Evolutionary conservation across 352 stramenopile genomes (phyloP), one percentile per base, ranked within the genome.

Genomic region (Pythium brachiatum): DNA sequence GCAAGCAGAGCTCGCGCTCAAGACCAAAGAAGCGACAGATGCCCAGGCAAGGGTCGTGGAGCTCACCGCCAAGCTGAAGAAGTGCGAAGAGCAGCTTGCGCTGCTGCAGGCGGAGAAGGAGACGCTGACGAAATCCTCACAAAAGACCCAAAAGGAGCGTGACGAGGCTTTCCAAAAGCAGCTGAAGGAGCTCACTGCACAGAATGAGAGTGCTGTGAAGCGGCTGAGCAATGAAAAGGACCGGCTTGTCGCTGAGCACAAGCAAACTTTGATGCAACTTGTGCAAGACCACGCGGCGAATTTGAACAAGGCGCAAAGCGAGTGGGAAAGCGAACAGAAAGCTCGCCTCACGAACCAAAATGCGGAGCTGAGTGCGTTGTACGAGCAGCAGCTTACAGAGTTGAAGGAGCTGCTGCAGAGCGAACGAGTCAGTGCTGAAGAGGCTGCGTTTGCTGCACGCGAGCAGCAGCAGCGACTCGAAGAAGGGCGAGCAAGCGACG

Each of bases 81-180:
- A 69, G 7, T 69, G 56, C 6, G 64, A 76, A 39, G 70, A 76
- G 2, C 68, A 81, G 54, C 50, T 77, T 2, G 36, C 64, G 13
- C 48, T 51, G 7, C n/a, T 77, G 11, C 54, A 74, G 20, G 20
- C 56, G 1, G 60, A 78, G 29, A 74, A 76, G 29, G 74, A 82
- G 1, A 53, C 55, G 18, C 64, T 75, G 21, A 57, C 71, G 20
- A 76, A 63, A n/a, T 25, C 65, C 1, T 55, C 59, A 0, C 63
- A 73, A 11, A 74, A 79, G n/a, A 53, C 50, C 0, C 72, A 80
- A 44, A 78, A 82, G 32, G 73, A 88, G 13, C 72, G 73, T 26
- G 74, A 88, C 31, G 68, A 79, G 26, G 46, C 63, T 23, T 57
- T 78, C 11, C 54, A 72, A 20, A 82, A 73, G 29, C 69, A 78